Percentiles rank a stretch among this genome's conserved stretches.
Conservation (phyloP, 2,329 filamentous ascomycete species). For the Ascochyta pisi region DNA sequence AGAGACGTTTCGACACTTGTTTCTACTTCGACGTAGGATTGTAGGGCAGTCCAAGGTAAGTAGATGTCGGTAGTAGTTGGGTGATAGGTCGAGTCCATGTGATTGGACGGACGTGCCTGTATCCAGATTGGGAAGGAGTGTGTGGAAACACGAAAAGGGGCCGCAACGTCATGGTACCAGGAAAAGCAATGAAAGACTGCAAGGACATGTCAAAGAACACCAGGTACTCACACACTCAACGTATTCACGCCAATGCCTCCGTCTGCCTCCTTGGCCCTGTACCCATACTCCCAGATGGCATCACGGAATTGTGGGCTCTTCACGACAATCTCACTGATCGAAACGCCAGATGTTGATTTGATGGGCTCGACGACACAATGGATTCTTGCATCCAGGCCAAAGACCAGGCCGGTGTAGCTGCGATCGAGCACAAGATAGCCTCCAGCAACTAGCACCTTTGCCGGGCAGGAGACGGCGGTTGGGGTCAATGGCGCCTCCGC, state of each 20-base stretch:
- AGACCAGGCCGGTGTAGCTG: conserved; percentile 76
- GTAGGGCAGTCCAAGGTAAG: no score
- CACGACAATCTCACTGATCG: conserved; percentile 76
- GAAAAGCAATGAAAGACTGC: conserved; percentile 1
- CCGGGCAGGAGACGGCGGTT: conserved; percentile 78
- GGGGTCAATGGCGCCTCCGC: conserved; percentile 26
- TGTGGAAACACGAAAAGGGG: background rate
- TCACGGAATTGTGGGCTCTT: conserved; percentile 89
- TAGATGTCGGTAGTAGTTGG: no score
- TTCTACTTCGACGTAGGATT: no score
- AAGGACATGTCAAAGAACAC: background rate
- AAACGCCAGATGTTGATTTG: conserved; percentile 66
- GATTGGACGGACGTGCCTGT: conserved; percentile 3
- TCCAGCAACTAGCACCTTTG: conserved; percentile 93
- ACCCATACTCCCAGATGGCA: conserved; percentile 87
- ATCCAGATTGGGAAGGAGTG: conserved; percentile 4
- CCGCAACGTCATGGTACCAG: conserved; percentile 2
- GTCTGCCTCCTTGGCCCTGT: conserved; percentile 70
- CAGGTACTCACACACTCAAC: conserved; percentile 71
- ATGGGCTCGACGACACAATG: conserved; percentile 65
- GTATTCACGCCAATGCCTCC: conserved; percentile 85
- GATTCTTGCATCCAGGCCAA: conserved; percentile 69
- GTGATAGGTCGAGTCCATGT: background rate
- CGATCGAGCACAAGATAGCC: conserved; percentile 95
- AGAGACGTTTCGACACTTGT: no score